Evolutionary conservation across 768 basidiomycete species (phyloP).

Genomic region (Erythrobasidium yunnanense): DNA sequence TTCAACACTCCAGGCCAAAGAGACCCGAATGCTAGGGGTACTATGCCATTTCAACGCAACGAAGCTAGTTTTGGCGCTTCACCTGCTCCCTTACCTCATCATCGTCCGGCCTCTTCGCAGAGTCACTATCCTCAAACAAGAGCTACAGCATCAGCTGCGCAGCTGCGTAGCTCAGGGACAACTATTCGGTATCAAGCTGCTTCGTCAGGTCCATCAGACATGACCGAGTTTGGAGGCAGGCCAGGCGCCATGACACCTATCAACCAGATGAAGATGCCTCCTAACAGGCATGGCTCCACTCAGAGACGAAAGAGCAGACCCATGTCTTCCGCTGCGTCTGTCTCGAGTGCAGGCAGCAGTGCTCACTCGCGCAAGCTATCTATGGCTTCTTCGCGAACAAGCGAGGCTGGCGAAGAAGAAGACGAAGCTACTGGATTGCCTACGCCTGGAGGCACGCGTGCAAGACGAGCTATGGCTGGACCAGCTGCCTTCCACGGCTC

Average conservation of each 20-base stretch:
- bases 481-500: slow-evolving; percentile 46
- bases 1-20: slow-evolving; percentile 17
- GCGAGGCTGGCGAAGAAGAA: slow-evolving; percentile 32
- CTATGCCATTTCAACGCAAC: slow-evolving; percentile 17
- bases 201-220: background rate
- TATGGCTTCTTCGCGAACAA: slow-evolving; percentile 21
- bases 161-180: slow-evolving; percentile 16
- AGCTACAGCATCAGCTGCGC: background rate
- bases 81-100: slow-evolving; percentile 7
- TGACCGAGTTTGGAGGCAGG: background rate
- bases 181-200: slow-evolving; percentile 27
- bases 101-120: slow-evolving; percentile 6
- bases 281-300: slow-evolving; percentile 7
- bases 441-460: background rate
- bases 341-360: slow-evolving; percentile 23
- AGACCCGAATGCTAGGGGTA: slow-evolving; percentile 27
- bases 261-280: slow-evolving; percentile 23
- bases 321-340: slow-evolving; percentile 30
- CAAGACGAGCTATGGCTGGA: no score
- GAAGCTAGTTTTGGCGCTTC: slow-evolving; percentile 7
- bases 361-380: slow-evolving; percentile 32
- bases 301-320: background rate
- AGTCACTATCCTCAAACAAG: no score
- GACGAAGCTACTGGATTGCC: no score
- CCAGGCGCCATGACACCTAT: slow-evolving; percentile 13